phyloP scores from a whole-genome alignment of 2,329 filamentous ascomycete genomes.

The Colletotrichum gloeosporioides region DNA sequence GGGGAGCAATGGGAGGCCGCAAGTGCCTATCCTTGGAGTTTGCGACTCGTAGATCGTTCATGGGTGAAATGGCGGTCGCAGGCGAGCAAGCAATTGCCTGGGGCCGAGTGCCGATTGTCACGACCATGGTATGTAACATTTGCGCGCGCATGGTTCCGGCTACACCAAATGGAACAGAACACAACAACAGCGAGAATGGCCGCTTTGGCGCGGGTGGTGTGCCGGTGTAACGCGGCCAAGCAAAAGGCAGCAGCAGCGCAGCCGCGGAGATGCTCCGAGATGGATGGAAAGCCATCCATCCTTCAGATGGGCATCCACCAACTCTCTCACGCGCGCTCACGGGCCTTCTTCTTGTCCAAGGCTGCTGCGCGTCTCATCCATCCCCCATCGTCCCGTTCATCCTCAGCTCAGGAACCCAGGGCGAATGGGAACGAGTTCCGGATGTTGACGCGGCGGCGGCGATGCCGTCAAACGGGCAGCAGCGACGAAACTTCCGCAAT shows the following conservation, averaged over 20 bases:
- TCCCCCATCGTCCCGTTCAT: neutral
- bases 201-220: neutral
- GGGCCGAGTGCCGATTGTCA: neutral
- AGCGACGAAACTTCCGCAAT: slow-evolving; percentile 8
- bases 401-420: neutral
- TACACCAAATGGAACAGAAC: neutral
- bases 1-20: neutral
- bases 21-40: neutral
- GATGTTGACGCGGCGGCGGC: neutral
- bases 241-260: neutral
- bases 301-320: neutral
- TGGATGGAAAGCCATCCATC: neutral
- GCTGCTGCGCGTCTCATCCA: neutral
- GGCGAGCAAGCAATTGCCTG: neutral
- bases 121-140: neutral
- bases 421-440: neutral
- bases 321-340: neutral
- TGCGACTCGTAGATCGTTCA: neutral
- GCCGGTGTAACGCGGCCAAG: neutral
- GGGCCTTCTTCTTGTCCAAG: neutral
- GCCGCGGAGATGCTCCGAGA: neutral
- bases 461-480: neutral
- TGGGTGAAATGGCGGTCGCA: neutral
- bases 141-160: neutral
- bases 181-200: neutral